These are phyloP conservation scores for Medicago arabica DNA, from an alignment of 306 rosid genomes.

Conservation along the genomic window DNA sequence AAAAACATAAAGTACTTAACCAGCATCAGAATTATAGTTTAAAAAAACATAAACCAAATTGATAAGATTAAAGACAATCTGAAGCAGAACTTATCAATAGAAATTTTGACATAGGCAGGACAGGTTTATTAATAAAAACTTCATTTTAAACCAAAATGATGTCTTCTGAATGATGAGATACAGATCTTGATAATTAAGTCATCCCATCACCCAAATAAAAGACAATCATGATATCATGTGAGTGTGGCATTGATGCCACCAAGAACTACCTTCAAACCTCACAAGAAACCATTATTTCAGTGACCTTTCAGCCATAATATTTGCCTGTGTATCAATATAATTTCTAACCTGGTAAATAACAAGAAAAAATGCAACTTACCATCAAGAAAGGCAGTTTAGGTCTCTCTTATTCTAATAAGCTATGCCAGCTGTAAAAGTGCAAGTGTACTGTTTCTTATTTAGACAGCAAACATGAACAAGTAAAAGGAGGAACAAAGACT, in stretches of 20 bases:
- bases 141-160: neutral
- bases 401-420: conserved; percentile 21
- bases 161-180: neutral
- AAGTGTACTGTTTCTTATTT: conserved; percentile 10
- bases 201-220: conserved; percentile 18
- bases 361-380: conserved; percentile 44
- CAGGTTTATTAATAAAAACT: neutral
- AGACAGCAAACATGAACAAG: conserved; percentile 33
- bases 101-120: conserved; percentile 13
- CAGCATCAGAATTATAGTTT: neutral
- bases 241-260: conserved; percentile 32
- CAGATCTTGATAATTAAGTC: conserved; percentile 19
- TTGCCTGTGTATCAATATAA: conserved; percentile 37
- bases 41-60: conserved; percentile 24
- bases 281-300: conserved; percentile 33
- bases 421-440: conserved; percentile 14
- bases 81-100: conserved; percentile 1
- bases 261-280: conserved; percentile 30
- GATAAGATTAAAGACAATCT: conserved; percentile 32
- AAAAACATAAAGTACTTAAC: neutral
- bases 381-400: conserved; percentile 32
- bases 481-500: conserved; percentile 28
- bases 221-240: conserved; percentile 4
- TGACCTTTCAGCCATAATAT: conserved; percentile 31
- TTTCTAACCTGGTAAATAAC: conserved; percentile 43